Conservation (phyloP, 2,329 filamentous ascomycete species). For the Polytolypa hystricis region DNA sequence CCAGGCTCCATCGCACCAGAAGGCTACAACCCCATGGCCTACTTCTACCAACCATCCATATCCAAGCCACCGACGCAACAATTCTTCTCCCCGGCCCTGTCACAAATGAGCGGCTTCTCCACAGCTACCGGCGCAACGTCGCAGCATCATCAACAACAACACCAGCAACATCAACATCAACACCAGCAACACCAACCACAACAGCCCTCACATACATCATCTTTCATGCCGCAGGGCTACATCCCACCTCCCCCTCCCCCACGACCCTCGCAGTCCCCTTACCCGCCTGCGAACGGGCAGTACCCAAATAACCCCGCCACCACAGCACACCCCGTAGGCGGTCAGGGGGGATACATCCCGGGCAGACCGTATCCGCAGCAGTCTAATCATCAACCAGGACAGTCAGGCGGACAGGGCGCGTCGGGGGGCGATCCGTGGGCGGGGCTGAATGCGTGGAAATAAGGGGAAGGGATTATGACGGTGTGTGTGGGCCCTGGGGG, state of each 20-base stretch:
- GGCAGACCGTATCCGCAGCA: conserved; percentile 34
- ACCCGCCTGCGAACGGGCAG: conserved; percentile 38
- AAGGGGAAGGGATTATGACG: conserved; percentile 7
- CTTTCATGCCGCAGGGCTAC: conserved; percentile 50
- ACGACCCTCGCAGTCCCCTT: conserved; percentile 43
- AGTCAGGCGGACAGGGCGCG: conserved; percentile 17
- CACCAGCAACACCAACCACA: conserved; percentile 19
- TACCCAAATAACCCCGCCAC: conserved; percentile 37
- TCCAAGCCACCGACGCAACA: conserved; percentile 34
- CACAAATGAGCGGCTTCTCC: conserved; percentile 13
- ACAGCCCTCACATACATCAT: conserved; percentile 26
- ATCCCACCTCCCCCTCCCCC: conserved; percentile 57
- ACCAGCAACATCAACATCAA: no score
- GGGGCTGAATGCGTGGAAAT: conserved; percentile 60
- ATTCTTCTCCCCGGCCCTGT: conserved; percentile 25
- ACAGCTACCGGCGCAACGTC: no score
- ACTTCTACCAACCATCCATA: conserved; percentile 32
- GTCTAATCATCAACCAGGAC: conserved; percentile 17
- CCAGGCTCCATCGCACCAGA: conserved; percentile 32
- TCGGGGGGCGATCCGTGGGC: conserved; percentile 53
- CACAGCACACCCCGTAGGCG: no score
- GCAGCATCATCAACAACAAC: no score
- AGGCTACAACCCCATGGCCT: conserved; percentile 42
- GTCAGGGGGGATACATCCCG: conserved; percentile 34
- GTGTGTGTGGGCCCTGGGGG: background rate